phyloP scores from a whole-genome alignment of 306 rosid genomes.

The Alnus rubra region DNA sequence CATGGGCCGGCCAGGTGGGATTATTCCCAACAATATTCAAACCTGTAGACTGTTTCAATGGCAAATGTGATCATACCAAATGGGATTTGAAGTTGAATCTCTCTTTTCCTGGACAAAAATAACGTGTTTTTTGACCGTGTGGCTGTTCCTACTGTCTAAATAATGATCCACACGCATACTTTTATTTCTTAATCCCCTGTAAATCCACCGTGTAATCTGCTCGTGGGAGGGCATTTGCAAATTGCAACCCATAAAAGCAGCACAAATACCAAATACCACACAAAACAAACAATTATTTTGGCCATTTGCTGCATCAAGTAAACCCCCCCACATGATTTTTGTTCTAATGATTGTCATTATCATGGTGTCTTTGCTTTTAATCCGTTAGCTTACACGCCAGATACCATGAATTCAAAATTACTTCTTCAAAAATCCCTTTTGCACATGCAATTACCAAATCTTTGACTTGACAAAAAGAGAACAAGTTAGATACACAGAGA shows the following conservation, averaged over 20 bases:
- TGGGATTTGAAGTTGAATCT: no score
- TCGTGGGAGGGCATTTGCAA: background rate
- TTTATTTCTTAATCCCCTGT: no score
- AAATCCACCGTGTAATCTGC: background rate
- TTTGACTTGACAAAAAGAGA: constrained; percentile 17
- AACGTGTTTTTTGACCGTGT: no score
- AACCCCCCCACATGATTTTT: constrained; percentile 27
- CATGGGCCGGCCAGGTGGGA: no score
- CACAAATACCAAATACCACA: background rate
- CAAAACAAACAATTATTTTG: background rate
- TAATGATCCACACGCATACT: background rate
- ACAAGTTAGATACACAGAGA: constrained; percentile 18
- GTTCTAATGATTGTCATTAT: constrained; percentile 28
- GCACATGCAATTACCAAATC: constrained; percentile 35
- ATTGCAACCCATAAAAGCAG: background rate
- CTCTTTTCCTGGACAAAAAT: no score
- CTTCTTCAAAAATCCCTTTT: constrained; percentile 12
- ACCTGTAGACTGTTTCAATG: background rate
- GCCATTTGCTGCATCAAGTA: background rate
- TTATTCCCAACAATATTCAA: background rate
- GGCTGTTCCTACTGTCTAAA: no score
- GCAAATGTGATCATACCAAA: background rate
- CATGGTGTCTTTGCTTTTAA: constrained; percentile 19
- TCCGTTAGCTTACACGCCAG: background rate
- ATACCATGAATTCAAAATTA: constrained; percentile 13